Conservation (phyloP, 2,329 filamentous ascomycete genomes). For the Talaromyces sp. region DNA sequence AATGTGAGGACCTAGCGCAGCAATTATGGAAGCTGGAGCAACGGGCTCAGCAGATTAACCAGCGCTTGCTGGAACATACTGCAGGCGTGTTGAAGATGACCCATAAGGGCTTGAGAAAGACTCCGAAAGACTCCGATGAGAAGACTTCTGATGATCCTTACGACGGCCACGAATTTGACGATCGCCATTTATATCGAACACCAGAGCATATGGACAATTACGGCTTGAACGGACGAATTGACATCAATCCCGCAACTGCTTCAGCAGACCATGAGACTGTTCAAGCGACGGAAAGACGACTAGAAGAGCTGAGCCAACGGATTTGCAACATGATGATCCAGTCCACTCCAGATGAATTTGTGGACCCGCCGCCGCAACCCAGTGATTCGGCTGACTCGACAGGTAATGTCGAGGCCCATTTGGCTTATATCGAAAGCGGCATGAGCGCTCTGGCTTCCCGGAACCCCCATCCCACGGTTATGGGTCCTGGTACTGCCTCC, state of each 20-base stretch:
- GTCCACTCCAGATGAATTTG: slow-evolving; percentile 37
- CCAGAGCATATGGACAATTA: slow-evolving; percentile 65
- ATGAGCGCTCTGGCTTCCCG: slow-evolving; percentile 62
- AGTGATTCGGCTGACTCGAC: slow-evolving; percentile 30
- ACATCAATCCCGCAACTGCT: slow-evolving; percentile 15
- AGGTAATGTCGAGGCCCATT: slow-evolving; percentile 54
- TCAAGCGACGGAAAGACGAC: slow-evolving; percentile 63
- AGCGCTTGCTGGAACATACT: slow-evolving; percentile 81
- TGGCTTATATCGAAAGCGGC: slow-evolving; percentile 72
- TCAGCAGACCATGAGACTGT: slow-evolving; percentile 51
- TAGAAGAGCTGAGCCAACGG: slow-evolving; percentile 69
- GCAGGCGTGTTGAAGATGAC: slow-evolving; percentile 90
- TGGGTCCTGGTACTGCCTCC: slow-evolving; percentile 18
- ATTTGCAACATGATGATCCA: slow-evolving; percentile 67
- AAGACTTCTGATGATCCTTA: slow-evolving; percentile 78
- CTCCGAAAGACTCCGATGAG: slow-evolving; percentile 57
- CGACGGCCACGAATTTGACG: slow-evolving; percentile 71
- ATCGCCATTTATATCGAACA: slow-evolving; percentile 71
- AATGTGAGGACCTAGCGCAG: slow-evolving; percentile 80
- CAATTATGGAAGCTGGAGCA: slow-evolving; percentile 82
- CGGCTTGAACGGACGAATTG: slow-evolving; percentile 27
- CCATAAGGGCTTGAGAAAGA: slow-evolving; percentile 72
- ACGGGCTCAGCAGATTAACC: slow-evolving; percentile 72
- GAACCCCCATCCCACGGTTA: background rate
- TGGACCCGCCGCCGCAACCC: slow-evolving; percentile 40